phyloP scores from a whole-genome alignment of 208 protist genomes.

The Acanthamoeba sp. region DNA sequence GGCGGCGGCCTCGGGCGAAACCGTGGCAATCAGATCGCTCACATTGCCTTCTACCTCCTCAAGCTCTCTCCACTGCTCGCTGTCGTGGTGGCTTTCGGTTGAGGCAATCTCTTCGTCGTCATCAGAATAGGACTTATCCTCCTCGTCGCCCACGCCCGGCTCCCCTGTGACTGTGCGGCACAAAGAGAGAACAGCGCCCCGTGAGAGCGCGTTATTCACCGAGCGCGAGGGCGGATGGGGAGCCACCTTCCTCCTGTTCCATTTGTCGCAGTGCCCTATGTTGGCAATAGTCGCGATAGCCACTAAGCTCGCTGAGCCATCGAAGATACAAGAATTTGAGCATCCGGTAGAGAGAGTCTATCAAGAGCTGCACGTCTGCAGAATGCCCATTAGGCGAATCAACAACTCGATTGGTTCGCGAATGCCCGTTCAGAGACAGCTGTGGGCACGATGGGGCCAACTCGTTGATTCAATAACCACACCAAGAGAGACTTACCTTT shows the following conservation, averaged over 20 bases:
- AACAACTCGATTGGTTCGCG: no score
- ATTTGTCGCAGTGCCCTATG: neutral
- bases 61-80: slow-evolving; percentile 9
- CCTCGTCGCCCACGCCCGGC: neutral
- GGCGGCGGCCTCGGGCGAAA: neutral
- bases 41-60: slow-evolving; percentile 29
- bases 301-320: slow-evolving; percentile 62
- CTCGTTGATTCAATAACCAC: no score
- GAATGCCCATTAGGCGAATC: no score
- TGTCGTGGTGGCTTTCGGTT: neutral
- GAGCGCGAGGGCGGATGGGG: neutral
- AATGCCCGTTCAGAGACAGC: no score
- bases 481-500: slow-evolving; percentile 53
- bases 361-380: slow-evolving; percentile 60
- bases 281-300: slow-evolving; percentile 36
- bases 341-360: slow-evolving; percentile 39
- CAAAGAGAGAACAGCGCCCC: neutral
- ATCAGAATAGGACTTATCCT: neutral
- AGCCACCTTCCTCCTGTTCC: slow-evolving; percentile 8
- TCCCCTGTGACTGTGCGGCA: slow-evolving; percentile 6
- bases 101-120: neutral
- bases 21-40: neutral
- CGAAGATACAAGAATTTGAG: slow-evolving; percentile 57
- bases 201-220: no score
- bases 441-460: neutral